Evolutionary conservation across 192 early-diverging fungal species (phyloP).

Genomic region (Backusella liffmaniae): DNA sequence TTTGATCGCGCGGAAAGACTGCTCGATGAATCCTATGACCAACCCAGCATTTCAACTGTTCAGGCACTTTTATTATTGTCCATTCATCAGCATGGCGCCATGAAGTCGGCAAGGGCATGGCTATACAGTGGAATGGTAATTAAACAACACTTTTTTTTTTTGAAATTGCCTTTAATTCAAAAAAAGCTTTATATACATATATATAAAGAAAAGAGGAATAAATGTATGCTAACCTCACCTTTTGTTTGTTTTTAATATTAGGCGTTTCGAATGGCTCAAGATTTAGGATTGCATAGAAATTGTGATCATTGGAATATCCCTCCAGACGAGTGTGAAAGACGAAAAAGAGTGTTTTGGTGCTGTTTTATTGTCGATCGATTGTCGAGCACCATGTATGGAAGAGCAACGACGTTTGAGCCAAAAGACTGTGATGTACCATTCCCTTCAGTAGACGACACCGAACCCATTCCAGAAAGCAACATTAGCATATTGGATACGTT

Average conservation of each 20-base stretch:
- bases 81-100: constrained; percentile 67
- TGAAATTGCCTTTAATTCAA: neutral
- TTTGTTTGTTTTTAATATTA: neutral
- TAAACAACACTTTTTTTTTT: neutral
- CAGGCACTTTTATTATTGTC: constrained; percentile 67
- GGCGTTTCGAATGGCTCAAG: constrained; percentile 73
- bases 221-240: neutral
- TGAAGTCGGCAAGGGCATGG: constrained; percentile 70
- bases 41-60: constrained; percentile 55
- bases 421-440: constrained; percentile 40
- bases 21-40: constrained; percentile 64
- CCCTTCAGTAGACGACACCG: constrained; percentile 18
- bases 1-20: constrained; percentile 66
- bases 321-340: constrained; percentile 54
- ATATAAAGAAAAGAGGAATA: neutral
- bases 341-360: constrained; percentile 74
- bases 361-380: constrained; percentile 69
- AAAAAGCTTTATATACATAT: neutral
- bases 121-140: constrained; percentile 64
- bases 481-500: constrained; percentile 28
- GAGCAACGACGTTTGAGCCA: constrained; percentile 48
- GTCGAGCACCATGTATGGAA: constrained; percentile 62
- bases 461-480: neutral
- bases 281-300: constrained; percentile 73
- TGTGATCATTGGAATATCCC: constrained; percentile 54